Evolutionary conservation across 23 red algal genomes (phyloP).

Genomic region (Gracilaria caudata): DNA sequence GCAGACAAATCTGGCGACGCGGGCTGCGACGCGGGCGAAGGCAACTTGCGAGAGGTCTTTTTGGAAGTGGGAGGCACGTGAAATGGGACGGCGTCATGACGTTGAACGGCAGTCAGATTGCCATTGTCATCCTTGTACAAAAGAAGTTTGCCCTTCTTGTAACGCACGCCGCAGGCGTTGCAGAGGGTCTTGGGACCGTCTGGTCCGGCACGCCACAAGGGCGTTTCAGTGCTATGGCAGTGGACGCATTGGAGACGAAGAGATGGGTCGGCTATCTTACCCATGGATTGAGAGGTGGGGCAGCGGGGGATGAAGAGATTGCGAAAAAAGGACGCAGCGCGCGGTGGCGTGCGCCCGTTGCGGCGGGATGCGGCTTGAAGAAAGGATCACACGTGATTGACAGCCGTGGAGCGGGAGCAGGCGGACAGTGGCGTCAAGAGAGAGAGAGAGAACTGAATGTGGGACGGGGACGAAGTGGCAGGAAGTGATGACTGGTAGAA

Average conservation of each 20-base stretch:
- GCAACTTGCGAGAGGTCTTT: conserved; percentile 40
- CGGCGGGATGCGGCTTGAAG: not conserved
- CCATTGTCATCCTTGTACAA: conserved; percentile 62
- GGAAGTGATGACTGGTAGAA: not conserved
- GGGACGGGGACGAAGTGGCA: not conserved
- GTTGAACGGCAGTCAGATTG: conserved; percentile 53
- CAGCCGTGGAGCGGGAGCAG: not conserved
- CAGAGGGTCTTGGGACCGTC: conserved; percentile 92
- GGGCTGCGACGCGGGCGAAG: conserved; percentile 17
- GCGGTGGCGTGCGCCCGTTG: conserved; percentile 9
- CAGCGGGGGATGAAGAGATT: not conserved
- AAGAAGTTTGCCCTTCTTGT: conserved; percentile 90
- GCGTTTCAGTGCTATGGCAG: conserved; percentile 85
- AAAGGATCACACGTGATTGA: not conserved
- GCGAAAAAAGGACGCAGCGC: not conserved
- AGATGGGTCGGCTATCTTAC: conserved; percentile 34
- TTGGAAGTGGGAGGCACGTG: conserved; percentile 59
- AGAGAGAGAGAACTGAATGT: not conserved
- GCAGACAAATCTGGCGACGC: conserved; percentile 25
- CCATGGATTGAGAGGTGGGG: conserved; percentile 23
- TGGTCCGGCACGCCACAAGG: conserved; percentile 92
- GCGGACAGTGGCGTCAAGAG: not conserved
- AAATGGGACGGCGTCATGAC: conserved; percentile 42
- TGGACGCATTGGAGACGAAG: conserved; percentile 79
- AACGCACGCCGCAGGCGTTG: conserved; percentile 96